phyloP scores from a whole-genome alignment of 495 filamentous ascomycete genomes.

The Penicillium salamii region DNA sequence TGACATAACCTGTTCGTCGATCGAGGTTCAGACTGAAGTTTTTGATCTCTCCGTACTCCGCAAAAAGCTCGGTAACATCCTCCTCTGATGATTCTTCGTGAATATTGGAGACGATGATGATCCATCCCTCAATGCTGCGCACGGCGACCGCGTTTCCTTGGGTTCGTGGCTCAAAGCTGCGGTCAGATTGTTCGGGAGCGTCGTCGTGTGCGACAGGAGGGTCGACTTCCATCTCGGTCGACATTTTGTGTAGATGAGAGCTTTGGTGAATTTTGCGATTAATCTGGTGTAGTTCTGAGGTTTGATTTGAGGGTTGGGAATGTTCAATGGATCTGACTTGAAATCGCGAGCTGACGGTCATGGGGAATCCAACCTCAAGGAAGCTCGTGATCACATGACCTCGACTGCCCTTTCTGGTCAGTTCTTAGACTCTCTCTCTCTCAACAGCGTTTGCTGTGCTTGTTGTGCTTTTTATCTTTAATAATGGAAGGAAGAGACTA shows the following conservation, averaged over 20 bases:
- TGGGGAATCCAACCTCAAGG: not conserved
- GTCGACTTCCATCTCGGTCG: slow-evolving; percentile 82
- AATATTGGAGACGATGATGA: slow-evolving; percentile 92
- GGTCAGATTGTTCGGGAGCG: slow-evolving; percentile 43
- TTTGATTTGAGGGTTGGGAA: slow-evolving; percentile 1
- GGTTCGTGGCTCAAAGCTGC: slow-evolving; percentile 67
- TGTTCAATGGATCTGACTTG: slow-evolving; percentile 4
- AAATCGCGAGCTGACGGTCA: slow-evolving; percentile 1
- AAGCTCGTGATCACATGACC: slow-evolving; percentile 5
- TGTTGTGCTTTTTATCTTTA: no score
- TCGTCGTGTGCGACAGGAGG: slow-evolving; percentile 48
- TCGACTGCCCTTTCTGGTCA: not conserved
- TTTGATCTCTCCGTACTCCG: slow-evolving; percentile 96
- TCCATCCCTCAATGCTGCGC: slow-evolving; percentile 98
- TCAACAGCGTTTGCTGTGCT: no score
- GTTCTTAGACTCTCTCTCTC: no score
- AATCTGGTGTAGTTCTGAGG: not conserved
- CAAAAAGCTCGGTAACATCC: slow-evolving; percentile 89
- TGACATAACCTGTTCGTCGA: slow-evolving; percentile 93
- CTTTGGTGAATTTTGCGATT: not conserved
- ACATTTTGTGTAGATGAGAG: slow-evolving; percentile 44
- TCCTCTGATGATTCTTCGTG: slow-evolving; percentile 98
- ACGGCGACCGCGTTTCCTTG: slow-evolving; percentile 82
- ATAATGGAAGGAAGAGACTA: no score
- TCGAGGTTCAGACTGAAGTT: slow-evolving; percentile 95